Evolutionary conservation across 2,329 filamentous ascomycete species (phyloP), one percentile per base, ranked within the genome.

Genomic region (Cryphonectria nitschkei): DNA sequence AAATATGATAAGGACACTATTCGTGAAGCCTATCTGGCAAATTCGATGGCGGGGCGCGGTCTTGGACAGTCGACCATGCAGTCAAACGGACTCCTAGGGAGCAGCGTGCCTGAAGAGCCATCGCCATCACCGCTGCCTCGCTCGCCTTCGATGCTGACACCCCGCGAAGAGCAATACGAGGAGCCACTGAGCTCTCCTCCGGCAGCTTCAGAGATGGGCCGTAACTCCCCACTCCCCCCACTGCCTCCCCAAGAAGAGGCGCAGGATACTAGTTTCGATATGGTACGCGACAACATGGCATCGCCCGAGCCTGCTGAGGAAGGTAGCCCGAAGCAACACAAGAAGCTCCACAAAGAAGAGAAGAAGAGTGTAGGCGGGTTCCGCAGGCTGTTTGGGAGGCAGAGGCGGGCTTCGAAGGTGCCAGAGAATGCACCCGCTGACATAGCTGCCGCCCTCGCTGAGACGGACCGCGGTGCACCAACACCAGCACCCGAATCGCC

Each of bases 1-100:
- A 94, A 94, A 76, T 98, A 98, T 79, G 96, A 98, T 81, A 97
- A 96, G 81, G 91, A 96, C 76, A 86, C 91, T 9, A 91, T 97
- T 73, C 90, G 94, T 68, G 90, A 93, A 74, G 90, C 93, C n/a
- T 98, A 98, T 80, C 85, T 98, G 67, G 88, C 89, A 62, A 91
- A 97, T 78, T 84, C 83, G 64, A 89, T 86, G 74, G 90, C 92
- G 58, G 94, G 95, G 32, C 92, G 89, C 71, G 93, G 93, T 16
- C 74, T 83, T 29, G 80, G 79, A 19, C 76, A 78, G 74, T 76
- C 77, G 32, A 77, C 75, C 3, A 72, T 72, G 63, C 70, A 74
- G 29, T 72, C 68, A 26, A 81, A 84, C 37, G 81, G 81, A 34
- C 76, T 78, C 22, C 71, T 72, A 11, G 74, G 73, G 41, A 78